Conservation (phyloP, 805 yeast species). For the Maudiozyma saulgeensis region DNA sequence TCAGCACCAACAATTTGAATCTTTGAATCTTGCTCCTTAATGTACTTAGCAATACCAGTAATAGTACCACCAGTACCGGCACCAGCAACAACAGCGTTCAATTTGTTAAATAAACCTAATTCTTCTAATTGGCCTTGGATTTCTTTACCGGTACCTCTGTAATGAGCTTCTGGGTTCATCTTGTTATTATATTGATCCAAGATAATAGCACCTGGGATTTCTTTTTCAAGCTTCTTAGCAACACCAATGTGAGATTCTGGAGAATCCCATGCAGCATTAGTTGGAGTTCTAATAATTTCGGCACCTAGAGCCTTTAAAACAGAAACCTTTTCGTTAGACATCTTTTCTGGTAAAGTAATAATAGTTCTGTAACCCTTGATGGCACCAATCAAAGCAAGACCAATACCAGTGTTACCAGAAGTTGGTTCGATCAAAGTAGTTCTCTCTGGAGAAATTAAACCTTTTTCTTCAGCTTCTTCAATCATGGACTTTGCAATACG, state of each 20-base stretch:
- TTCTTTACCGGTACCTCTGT: constrained; percentile 75
- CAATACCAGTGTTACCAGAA: constrained; percentile 87
- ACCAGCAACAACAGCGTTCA: constrained; percentile 75
- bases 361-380: constrained; percentile 80
- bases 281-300: constrained; percentile 83
- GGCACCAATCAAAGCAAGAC: constrained; percentile 79
- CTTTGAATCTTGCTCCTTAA: constrained; percentile 59
- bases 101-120: constrained; percentile 37
- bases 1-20: constrained; percentile 70
- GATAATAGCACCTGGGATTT: constrained; percentile 76
- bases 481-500: constrained; percentile 83
- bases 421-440: constrained; percentile 82
- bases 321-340: constrained; percentile 84
- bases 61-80: constrained; percentile 95
- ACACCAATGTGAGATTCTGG: constrained; percentile 90
- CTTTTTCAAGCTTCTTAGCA: constrained; percentile 68
- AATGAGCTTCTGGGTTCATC: constrained; percentile 78
- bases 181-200: constrained; percentile 74
- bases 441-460: constrained; percentile 69
- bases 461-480: constrained; percentile 70
- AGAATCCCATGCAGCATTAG: constrained; percentile 87
- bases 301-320: constrained; percentile 86
- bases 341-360: constrained; percentile 82
- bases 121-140: constrained; percentile 66
- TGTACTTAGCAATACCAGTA: constrained; percentile 67